phyloP scores from a whole-genome alignment of 164 flowering plant genomes.

The Tinospora cordifolia region DNA sequence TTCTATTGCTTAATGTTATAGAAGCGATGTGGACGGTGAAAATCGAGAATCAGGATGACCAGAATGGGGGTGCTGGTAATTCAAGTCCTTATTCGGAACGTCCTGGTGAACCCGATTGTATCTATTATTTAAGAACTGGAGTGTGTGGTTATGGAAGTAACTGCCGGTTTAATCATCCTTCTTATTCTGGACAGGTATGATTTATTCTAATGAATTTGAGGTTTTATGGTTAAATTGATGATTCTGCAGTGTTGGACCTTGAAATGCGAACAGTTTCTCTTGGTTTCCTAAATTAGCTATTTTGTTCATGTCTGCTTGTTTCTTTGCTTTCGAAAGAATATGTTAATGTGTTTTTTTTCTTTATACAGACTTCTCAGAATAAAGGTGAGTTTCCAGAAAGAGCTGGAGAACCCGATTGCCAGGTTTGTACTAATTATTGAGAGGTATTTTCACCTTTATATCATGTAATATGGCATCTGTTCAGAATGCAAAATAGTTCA shows the following conservation, averaged over 20 bases:
- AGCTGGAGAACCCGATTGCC: conserved; percentile 75
- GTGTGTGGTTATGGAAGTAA: conserved; percentile 58
- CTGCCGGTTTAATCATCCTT: conserved; percentile 64
- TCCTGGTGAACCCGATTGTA: conserved; percentile 60
- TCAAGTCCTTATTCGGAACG: conserved; percentile 43
- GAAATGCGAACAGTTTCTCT: background rate
- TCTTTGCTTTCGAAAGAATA: background rate
- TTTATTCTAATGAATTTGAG: background rate
- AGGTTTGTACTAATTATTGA: conserved; percentile 30
- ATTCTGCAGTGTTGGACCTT: background rate
- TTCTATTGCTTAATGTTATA: conserved; percentile 12
- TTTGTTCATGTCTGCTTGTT: conserved; percentile 5
- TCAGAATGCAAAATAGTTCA: background rate
- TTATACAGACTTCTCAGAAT: conserved; percentile 34
- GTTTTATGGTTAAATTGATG: background rate
- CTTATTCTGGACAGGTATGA: conserved; percentile 33
- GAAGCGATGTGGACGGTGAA: conserved; percentile 43
- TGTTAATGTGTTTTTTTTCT: conserved; percentile 2
- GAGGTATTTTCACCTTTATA: conserved; percentile 7
- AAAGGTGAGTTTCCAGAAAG: conserved; percentile 67
- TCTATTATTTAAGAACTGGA: conserved; percentile 54
- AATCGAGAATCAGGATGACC: conserved; percentile 30
- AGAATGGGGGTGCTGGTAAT: conserved; percentile 26
- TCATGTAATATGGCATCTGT: background rate
- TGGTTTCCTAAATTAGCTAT: background rate